Evolutionary conservation across 371 early-diverging fungal species (phyloP).

Genomic region (Parasitella parasitica): DNA sequence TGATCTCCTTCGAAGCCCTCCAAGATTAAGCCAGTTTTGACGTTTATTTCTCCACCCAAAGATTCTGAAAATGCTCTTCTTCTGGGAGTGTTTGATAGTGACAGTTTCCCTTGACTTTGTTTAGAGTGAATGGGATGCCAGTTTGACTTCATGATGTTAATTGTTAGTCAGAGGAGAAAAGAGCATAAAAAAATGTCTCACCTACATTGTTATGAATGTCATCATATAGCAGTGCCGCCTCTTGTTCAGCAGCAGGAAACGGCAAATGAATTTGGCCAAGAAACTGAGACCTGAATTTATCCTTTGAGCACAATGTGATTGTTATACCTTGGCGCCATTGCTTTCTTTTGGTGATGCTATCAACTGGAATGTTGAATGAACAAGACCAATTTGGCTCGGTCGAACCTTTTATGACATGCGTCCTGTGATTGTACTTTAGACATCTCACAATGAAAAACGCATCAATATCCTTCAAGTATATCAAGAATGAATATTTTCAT

Average conservation of each 20-base stretch:
- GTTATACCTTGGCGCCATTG: slow-evolving; percentile 6
- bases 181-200: not conserved
- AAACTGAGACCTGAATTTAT: slow-evolving; percentile 46
- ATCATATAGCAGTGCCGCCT: not conserved
- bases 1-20: not conserved
- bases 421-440: slow-evolving; percentile 55
- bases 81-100: not conserved
- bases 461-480: slow-evolving; percentile 19
- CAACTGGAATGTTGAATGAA: slow-evolving; percentile 49
- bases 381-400: slow-evolving; percentile 68
- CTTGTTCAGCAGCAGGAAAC: slow-evolving; percentile 7
- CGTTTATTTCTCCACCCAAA: not conserved
- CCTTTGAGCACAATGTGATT: slow-evolving; percentile 44
- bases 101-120: not conserved
- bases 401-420: slow-evolving; percentile 56
- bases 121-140: not conserved
- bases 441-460: slow-evolving; percentile 51
- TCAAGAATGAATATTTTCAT: not conserved
- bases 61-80: not conserved
- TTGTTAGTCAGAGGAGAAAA: not conserved
- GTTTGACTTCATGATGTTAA: not conserved
- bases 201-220: slow-evolving; percentile 8
- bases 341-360: not conserved
- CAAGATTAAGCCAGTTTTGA: slow-evolving; percentile 1
- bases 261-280: slow-evolving; percentile 53